Evolutionary conservation across 352 stramenopile genomes (phyloP).

Genomic region (Phytopythium kandeliae): DNA sequence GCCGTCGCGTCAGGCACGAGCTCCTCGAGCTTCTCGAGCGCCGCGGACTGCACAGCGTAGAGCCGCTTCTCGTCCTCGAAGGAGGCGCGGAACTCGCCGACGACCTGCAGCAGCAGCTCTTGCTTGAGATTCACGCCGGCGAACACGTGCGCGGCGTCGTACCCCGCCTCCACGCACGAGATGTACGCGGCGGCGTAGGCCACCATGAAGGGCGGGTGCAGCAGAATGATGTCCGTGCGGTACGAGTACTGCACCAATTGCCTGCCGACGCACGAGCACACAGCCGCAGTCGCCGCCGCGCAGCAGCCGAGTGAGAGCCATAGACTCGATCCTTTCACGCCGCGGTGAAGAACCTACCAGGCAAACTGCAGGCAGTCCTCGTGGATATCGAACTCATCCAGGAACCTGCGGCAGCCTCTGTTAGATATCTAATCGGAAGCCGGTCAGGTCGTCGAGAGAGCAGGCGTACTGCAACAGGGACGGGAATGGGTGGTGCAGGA

Average conservation of each 20-base stretch:
- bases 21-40: conserved; percentile 77
- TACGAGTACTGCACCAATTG: conserved; percentile 87
- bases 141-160: conserved; percentile 76
- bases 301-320: no score
- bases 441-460: no score
- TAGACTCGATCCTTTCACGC: no score
- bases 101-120: conserved; percentile 73
- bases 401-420: conserved; percentile 42
- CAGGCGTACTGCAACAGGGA: conserved; percentile 60
- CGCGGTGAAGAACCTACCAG: conserved; percentile 30
- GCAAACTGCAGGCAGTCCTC: conserved; percentile 82
- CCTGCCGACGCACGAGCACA: conserved; percentile 20
- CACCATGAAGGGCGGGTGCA: conserved; percentile 86
- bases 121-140: conserved; percentile 77
- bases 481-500: conserved; percentile 82
- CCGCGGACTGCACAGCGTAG: conserved; percentile 46
- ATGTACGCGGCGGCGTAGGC: conserved; percentile 80
- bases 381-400: conserved; percentile 83
- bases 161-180: conserved; percentile 66
- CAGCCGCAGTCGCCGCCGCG: no score
- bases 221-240: conserved; percentile 79
- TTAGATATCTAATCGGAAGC: no score
- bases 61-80: conserved; percentile 76
- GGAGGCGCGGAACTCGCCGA: conserved; percentile 65
- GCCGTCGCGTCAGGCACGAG: conserved; percentile 60